These are phyloP conservation scores for Pachysolen tannophilus DNA, from an alignment of 805 yeast species.

Conservation along the genomic window DNA sequence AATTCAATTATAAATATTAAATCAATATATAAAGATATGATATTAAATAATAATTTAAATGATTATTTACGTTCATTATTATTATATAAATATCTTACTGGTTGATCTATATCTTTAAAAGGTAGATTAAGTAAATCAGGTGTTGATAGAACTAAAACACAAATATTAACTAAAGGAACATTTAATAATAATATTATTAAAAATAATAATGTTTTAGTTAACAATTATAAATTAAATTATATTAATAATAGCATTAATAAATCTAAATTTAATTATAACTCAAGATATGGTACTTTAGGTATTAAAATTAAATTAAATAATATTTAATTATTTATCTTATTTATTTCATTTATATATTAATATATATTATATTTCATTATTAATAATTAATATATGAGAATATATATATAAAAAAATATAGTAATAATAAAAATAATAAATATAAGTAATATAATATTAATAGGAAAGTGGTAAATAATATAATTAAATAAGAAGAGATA, in stretches of 20 bases:
- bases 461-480: no score
- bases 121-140: slow-evolving; percentile 8
- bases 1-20: no score
- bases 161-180: slow-evolving; percentile 7
- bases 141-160: slow-evolving; percentile 5
- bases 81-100: slow-evolving; percentile 3
- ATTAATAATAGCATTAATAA: slow-evolving; percentile 5
- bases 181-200: slow-evolving; percentile 2
- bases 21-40: no score
- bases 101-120: slow-evolving; percentile 5
- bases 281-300: slow-evolving; percentile 9
- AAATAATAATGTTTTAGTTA: background rate
- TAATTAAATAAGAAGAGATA: background rate
- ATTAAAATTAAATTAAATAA: slow-evolving; percentile 6
- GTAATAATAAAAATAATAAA: no score
- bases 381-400: background rate
- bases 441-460: no score
- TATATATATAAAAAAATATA: background rate
- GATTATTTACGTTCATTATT: slow-evolving; percentile 3
- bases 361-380: background rate
- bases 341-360: background rate
- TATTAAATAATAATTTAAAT: slow-evolving; percentile 3
- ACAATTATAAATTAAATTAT: slow-evolving; percentile 8
- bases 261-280: slow-evolving; percentile 5
- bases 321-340: slow-evolving; percentile 4